Base-by-base conservation (phyloP, 495 filamentous ascomycete species). In the Stereocaulon alpinum region DNA sequence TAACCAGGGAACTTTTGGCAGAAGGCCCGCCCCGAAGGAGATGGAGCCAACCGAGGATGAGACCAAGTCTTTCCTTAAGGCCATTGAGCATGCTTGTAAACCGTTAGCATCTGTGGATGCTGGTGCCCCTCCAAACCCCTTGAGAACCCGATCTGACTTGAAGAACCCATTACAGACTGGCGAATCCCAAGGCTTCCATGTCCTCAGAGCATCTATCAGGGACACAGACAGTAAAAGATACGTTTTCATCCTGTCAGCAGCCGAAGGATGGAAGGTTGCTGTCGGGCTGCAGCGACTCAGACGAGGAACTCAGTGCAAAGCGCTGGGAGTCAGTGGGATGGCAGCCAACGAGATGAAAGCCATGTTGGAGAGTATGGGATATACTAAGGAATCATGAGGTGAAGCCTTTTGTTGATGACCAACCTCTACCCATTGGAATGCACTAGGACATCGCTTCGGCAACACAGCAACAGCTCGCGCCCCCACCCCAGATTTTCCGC, bases 261-360 rank as follows among this genome's bases (percentile, higher is more conserved):
- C 85, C 40, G 91, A 98, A 69, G 87, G 84, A 17, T 96, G 93
- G 93, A 98, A 98, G 74, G 83, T 98, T 37, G 84, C 86, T 1
- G 78, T 87, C 24, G 90, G 90, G 11, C 71, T 98, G 60, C 82
- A 89, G 70, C 77, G 82, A 24, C 74, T 98, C 54, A 74, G 86
- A 44, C 76, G 80, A 47, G 90, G 93, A 7, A 80, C 80, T 24
- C 85, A 87, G 64, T 82, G 83, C 20, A 72, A 85, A 59, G 77
- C 82, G 14, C 70, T 91, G 30, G 84, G 83, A n/a, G 80, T 88
- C 7, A 75, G 79, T 17, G 76, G 77, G 15, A 77, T 88, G 71
- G 72, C 79, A 22, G 69, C 73, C 40, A 69, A 74, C 40, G 88
- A 93, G 68, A 76, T 83, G 40, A 80, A 75, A 66, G 74, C 61